Conservation (phyloP, 2,329 filamentous ascomycete genomes). For the Sclerotinia borealis region DNA sequence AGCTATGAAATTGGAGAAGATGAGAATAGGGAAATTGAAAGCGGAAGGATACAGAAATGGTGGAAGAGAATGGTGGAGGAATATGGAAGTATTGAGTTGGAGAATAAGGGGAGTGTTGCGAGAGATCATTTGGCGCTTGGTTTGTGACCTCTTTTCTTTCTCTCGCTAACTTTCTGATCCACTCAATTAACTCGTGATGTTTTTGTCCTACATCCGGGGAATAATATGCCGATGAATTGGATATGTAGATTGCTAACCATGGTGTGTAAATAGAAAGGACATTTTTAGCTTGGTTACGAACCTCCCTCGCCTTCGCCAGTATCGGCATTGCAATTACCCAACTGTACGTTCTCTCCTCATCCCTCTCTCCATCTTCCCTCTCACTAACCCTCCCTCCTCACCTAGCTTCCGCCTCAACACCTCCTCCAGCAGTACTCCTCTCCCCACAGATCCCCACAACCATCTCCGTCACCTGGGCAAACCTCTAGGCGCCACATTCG, state of each 20-base stretch:
- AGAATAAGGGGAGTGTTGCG: conserved; percentile 81
- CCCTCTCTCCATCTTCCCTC: neutral
- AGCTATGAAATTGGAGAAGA: conserved; percentile 13
- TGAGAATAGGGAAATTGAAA: conserved; percentile 15
- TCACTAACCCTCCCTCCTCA: neutral
- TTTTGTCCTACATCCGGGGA: neutral
- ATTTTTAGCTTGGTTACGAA: conserved; percentile 80
- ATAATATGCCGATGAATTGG: neutral
- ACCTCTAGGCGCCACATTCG: conserved; percentile 69
- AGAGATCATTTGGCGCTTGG: conserved; percentile 76
- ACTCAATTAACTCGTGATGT: neutral
- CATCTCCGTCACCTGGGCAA: conserved; percentile 60
- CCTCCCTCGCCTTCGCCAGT: conserved; percentile 72
- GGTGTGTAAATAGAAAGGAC: conserved; percentile 57
- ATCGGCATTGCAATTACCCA: conserved; percentile 82
- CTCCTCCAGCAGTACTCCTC: conserved; percentile 38
- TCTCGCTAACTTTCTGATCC: conserved; percentile 1
- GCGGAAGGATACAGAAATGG: conserved; percentile 38
- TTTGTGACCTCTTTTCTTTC: conserved; percentile 33
- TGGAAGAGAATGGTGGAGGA: conserved; percentile 44
- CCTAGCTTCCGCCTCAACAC: conserved; percentile 67
- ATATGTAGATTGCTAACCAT: neutral
- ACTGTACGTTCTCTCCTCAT: conserved; percentile 37
- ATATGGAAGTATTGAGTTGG: conserved; percentile 59
- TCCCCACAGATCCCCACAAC: conserved; percentile 31